phyloP scores from a whole-genome alignment of 169 alveolate species.

The Eimeria mitis region DNA sequence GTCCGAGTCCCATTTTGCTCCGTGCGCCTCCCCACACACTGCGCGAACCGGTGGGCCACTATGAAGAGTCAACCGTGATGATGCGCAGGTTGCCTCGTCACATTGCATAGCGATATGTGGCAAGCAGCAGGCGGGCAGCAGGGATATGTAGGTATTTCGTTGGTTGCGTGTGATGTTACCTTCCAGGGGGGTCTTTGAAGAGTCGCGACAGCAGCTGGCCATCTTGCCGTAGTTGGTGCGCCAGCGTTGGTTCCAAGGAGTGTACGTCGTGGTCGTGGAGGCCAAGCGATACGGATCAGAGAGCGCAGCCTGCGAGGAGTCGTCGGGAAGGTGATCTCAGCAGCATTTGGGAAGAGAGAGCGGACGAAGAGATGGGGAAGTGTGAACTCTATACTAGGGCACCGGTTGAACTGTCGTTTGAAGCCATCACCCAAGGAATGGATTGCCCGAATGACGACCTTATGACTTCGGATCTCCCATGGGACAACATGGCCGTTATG shows the following conservation, averaged over 20 bases:
- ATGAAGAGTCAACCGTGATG: background rate
- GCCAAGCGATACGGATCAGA: constrained; percentile 1
- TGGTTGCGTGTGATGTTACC: background rate
- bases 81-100: background rate
- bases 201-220: constrained; percentile 52
- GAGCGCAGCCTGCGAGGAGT: background rate
- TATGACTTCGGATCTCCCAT: constrained; percentile 40
- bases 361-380: constrained; percentile 22
- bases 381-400: constrained; percentile 43
- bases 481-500: constrained; percentile 26
- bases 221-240: constrained; percentile 53
- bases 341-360: constrained; percentile 45
- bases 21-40: constrained; percentile 71
- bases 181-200: background rate
- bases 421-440: constrained; percentile 47
- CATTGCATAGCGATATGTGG: background rate
- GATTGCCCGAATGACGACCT: constrained; percentile 44
- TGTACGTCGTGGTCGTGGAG: constrained; percentile 41
- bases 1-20: constrained; percentile 72
- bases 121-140: background rate
- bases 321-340: constrained; percentile 48
- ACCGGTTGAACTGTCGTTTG: constrained; percentile 18
- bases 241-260: constrained; percentile 14
- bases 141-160: background rate
- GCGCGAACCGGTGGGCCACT: constrained; percentile 32